Evolutionary conservation across 768 basidiomycete species (phyloP).

Genomic region (Mycena chlorophos): DNA sequence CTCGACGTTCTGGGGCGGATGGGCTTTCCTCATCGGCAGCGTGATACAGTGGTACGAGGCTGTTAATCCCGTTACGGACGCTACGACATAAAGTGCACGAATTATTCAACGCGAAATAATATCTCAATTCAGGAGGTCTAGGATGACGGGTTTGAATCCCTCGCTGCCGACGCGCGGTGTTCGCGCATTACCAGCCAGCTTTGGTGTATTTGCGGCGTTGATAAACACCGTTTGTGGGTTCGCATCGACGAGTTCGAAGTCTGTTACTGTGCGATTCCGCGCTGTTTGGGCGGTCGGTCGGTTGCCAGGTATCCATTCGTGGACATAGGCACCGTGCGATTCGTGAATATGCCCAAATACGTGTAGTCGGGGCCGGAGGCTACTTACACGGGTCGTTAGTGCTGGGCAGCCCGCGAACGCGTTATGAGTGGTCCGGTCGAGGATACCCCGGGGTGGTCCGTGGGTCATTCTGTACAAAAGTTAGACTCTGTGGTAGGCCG

Average conservation of each 20-base stretch:
- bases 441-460: slow-evolving; percentile 52
- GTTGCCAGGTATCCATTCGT: slow-evolving; percentile 32
- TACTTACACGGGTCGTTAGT: slow-evolving; percentile 42
- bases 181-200: not conserved
- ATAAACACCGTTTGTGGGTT: not conserved
- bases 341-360: slow-evolving; percentile 74
- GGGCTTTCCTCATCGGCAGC: slow-evolving; percentile 65
- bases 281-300: slow-evolving; percentile 1
- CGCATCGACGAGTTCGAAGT: not conserved
- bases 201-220: not conserved
- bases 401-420: slow-evolving; percentile 50
- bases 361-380: slow-evolving; percentile 46
- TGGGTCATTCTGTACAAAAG: slow-evolving; percentile 50
- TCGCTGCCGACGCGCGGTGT: not conserved
- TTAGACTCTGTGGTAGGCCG: not conserved
- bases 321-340: slow-evolving; percentile 49
- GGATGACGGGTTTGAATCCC: not conserved
- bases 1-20: slow-evolving; percentile 59
- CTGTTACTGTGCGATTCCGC: not conserved
- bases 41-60: slow-evolving; percentile 55
- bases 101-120: too few relatives aligned
- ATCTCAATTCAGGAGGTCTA: not conserved
- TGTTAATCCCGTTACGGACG: slow-evolving; percentile 31
- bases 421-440: slow-evolving; percentile 45
- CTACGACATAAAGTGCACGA: not conserved